phyloP scores from a whole-genome alignment of 2,329 filamentous ascomycete genomes.

The Dryadomyces sulphureus region DNA sequence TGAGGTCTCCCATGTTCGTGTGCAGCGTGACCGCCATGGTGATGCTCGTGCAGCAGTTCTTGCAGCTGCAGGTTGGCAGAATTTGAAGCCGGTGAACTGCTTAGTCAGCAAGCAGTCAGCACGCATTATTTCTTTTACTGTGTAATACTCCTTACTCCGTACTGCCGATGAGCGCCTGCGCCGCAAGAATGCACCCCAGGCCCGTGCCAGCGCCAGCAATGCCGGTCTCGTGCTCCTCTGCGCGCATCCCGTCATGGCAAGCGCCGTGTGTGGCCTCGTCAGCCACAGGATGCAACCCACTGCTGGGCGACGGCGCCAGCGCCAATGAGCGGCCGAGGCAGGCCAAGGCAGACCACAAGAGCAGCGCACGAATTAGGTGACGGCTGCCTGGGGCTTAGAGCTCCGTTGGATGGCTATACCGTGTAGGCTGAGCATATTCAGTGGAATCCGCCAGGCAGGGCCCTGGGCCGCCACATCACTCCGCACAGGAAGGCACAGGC shows the following conservation, averaged over 20 bases:
- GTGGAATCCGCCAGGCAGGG: neutral
- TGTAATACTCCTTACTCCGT: no score
- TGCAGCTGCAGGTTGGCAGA: neutral
- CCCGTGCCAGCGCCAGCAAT: no score
- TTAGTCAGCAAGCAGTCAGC: neutral
- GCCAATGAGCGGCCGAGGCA: neutral
- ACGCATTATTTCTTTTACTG: neutral
- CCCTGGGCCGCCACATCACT: neutral
- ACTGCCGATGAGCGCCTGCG: no score
- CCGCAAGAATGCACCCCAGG: no score
- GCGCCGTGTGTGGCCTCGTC: neutral
- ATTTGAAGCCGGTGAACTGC: neutral
- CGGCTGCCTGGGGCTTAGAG: no score
- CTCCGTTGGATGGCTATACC: no score
- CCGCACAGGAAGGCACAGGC: neutral
- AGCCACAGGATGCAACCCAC: neutral
- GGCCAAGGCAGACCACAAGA: neutral
- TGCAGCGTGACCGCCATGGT: constrained; percentile 60
- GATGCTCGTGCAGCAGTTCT: neutral
- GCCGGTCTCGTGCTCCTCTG: no score
- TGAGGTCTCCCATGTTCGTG: constrained; percentile 79
- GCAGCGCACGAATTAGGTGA: no score
- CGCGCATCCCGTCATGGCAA: no score
- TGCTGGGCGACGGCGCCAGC: neutral
- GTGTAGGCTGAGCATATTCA: neutral